Evolutionary conservation across 2,329 filamentous ascomycete genomes (phyloP).

Genomic region (Cladosporium sp.): DNA sequence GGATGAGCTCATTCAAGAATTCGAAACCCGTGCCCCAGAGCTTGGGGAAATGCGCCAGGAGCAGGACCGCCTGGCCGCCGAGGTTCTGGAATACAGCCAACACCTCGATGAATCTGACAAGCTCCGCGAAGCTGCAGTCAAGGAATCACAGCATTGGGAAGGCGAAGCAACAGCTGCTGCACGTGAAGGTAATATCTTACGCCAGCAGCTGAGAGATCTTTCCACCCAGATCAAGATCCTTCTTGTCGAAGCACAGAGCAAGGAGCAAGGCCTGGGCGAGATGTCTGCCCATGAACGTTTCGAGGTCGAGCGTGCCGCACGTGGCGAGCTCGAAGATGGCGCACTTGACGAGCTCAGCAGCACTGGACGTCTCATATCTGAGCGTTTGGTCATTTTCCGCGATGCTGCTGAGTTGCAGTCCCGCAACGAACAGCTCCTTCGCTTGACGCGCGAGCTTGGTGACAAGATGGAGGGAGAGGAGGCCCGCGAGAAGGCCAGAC

Average conservation of each 20-base stretch:
- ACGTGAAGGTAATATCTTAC: slow-evolving; percentile 70
- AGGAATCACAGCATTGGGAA: slow-evolving; percentile 73
- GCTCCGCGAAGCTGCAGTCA: slow-evolving; percentile 73
- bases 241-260: slow-evolving; percentile 77
- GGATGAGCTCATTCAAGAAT: slow-evolving; percentile 76
- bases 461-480: slow-evolving; percentile 90
- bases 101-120: slow-evolving; percentile 76
- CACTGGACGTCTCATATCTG: slow-evolving; percentile 82
- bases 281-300: slow-evolving; percentile 67
- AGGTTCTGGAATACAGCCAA: slow-evolving; percentile 71
- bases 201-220: slow-evolving; percentile 81
- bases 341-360: slow-evolving; percentile 70
- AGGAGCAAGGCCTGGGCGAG: slow-evolving; percentile 70
- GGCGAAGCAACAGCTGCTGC: slow-evolving; percentile 59
- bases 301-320: slow-evolving; percentile 72
- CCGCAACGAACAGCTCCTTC: slow-evolving; percentile 80
- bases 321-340: slow-evolving; percentile 68
- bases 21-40: slow-evolving; percentile 83
- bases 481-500: slow-evolving; percentile 57
- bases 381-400: slow-evolving; percentile 85
- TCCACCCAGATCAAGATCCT: slow-evolving; percentile 88
- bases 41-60: slow-evolving; percentile 80
- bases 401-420: slow-evolving; percentile 77
- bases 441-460: slow-evolving; percentile 76
- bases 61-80: slow-evolving; percentile 70